A percentile compares a stretch with the other conserved stretches of the same genome.
Evolutionary conservation across 768 basidiomycete species (phyloP).

Genomic region (Panaeolus cyanescens): DNA sequence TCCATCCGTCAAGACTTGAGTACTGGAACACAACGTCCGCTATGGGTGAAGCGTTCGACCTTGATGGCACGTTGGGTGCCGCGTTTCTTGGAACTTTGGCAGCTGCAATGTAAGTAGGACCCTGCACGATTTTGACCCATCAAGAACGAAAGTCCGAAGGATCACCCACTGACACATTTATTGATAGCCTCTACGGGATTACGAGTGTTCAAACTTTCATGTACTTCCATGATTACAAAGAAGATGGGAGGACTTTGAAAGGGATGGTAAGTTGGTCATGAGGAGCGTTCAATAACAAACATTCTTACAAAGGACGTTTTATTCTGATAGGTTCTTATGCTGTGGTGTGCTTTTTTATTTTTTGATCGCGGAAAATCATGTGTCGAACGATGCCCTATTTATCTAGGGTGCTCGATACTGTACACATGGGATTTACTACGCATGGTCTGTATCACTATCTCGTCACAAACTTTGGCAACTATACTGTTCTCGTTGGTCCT

Average conservation of each 20-base stretch:
- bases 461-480: conserved; percentile 4
- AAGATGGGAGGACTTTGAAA: conserved; percentile 5
- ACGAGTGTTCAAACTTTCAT: conserved; percentile 15
- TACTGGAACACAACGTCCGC: not conserved
- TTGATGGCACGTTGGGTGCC: conserved; percentile 3
- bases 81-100: conserved; percentile 2
- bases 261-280: conserved; percentile 4
- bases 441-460: conserved; percentile 5
- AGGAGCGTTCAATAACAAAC: too few relatives aligned
- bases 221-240: conserved; percentile 9
- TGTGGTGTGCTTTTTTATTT: not conserved
- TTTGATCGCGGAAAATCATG: not conserved
- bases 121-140: not conserved
- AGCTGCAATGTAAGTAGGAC: not conserved
- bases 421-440: conserved; percentile 1
- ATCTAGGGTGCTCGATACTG: not conserved
- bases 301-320: too few relatives aligned
- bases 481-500: not conserved
- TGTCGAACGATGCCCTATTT: not conserved
- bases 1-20: too few relatives aligned
- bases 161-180: not conserved
- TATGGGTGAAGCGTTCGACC: not conserved
- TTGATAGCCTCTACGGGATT: conserved; percentile 13
- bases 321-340: not conserved
- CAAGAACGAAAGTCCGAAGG: not conserved